phyloP scores from a whole-genome alignment of 768 basidiomycete species.

The Xerocomellus dryophilus region DNA sequence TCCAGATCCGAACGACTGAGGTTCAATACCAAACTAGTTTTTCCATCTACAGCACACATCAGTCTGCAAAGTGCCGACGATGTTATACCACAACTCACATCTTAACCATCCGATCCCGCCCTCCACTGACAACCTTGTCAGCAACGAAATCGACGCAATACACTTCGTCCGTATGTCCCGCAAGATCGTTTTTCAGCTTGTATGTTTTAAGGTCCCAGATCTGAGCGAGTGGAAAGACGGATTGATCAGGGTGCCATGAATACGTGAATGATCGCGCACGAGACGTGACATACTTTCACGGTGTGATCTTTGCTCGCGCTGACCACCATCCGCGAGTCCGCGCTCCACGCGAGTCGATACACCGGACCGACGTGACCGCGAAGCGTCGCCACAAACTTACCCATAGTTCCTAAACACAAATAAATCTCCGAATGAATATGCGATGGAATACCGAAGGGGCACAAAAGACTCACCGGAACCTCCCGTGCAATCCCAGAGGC shows the following conservation, averaged over 20 bases:
- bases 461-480: conserved; percentile 39
- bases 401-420: conserved; percentile 54
- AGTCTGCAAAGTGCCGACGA: not conserved
- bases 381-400: conserved; percentile 86
- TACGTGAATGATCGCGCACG: not conserved
- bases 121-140: conserved; percentile 99
- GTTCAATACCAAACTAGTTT: conserved; percentile 18
- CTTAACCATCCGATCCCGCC: conserved; percentile 85
- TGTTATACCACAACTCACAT: conserved; percentile 55
- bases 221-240: conserved; percentile 27
- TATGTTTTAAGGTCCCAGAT: conserved; percentile 97
- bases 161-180: conserved; percentile 96
- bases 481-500: conserved; percentile 79
- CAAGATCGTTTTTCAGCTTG: conserved; percentile 91
- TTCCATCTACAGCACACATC: conserved; percentile 27
- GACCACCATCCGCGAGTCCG: conserved; percentile 87
- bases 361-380: conserved; percentile 94
- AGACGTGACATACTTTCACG: conserved; percentile 64
- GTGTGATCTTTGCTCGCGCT: conserved; percentile 97
- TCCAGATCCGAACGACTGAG: not conserved
- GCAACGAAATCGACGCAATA: conserved; percentile 99
- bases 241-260: not conserved
- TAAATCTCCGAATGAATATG: not conserved
- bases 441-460: not conserved
- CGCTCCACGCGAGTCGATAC: conserved; percentile 93